phyloP scores from a whole-genome alignment of 192 early-diverging fungal species.

The Backusella tuberculispora region DNA sequence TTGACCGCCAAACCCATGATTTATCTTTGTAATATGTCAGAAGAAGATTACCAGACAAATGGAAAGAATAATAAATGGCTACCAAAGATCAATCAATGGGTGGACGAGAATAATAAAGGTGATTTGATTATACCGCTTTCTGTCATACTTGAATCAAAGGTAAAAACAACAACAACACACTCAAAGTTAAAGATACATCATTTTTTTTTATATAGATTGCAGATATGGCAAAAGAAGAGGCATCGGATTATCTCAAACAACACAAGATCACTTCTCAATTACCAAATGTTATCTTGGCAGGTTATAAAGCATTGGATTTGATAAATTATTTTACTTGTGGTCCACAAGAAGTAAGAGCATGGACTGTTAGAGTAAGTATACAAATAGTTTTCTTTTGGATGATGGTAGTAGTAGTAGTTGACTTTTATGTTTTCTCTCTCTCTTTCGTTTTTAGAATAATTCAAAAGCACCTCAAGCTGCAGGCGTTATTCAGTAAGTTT shows the following conservation, averaged over 20 bases:
- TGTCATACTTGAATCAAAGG: slow-evolving; percentile 59
- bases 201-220: slow-evolving; percentile 33
- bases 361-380: slow-evolving; percentile 63
- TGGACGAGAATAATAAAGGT: slow-evolving; percentile 67
- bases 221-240: slow-evolving; percentile 49
- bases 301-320: slow-evolving; percentile 72
- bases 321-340: slow-evolving; percentile 79
- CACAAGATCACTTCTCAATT: slow-evolving; percentile 49
- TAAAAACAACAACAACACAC: slow-evolving; percentile 19
- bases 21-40: slow-evolving; percentile 71
- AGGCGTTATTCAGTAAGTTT: slow-evolving; percentile 60
- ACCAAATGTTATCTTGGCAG: slow-evolving; percentile 68
- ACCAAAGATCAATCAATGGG: slow-evolving; percentile 69
- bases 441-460: slow-evolving; percentile 40
- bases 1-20: slow-evolving; percentile 83
- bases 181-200: not conserved
- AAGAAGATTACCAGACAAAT: slow-evolving; percentile 66
- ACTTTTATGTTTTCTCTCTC: not conserved
- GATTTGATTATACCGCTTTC: slow-evolving; percentile 77
- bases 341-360: slow-evolving; percentile 77
- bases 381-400: not conserved
- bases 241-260: slow-evolving; percentile 43
- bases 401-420: not conserved
- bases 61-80: slow-evolving; percentile 60
- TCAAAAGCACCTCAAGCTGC: slow-evolving; percentile 77